A percentile compares a stretch with the other conserved stretches of the same genome.
Conservation (phyloP, 2,329 filamentous ascomycete genomes). For the Magnaporthiopsis rhizophila region DNA sequence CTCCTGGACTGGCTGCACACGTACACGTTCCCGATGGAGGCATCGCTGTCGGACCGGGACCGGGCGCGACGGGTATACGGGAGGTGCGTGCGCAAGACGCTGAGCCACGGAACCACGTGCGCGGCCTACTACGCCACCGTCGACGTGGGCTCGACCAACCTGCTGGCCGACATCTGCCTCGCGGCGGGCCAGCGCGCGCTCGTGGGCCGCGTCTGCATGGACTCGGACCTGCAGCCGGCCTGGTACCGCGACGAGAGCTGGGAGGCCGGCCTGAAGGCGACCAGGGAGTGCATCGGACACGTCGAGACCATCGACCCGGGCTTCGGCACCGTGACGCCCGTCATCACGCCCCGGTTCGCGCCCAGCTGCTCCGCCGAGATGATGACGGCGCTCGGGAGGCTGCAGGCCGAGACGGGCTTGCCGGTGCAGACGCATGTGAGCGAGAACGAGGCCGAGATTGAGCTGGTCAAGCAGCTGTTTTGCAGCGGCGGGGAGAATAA, state of each 20-base stretch:
- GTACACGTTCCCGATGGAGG: conserved; percentile 92
- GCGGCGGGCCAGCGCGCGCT: conserved; percentile 77
- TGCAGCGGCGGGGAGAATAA: conserved; percentile 28
- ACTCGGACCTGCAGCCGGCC: conserved; percentile 57
- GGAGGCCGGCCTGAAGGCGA: conserved; percentile 46
- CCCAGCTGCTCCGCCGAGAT: conserved; percentile 51
- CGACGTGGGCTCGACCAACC: conserved; percentile 80
- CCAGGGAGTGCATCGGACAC: conserved; percentile 54
- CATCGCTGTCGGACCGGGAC: conserved; percentile 55
- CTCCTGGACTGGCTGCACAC: conserved; percentile 88
- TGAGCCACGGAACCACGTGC: conserved; percentile 86
- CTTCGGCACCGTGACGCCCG: conserved; percentile 60
- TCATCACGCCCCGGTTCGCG: conserved; percentile 69
- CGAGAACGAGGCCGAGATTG: conserved; percentile 70
- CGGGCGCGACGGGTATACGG: conserved; percentile 67
- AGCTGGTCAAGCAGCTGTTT: conserved; percentile 63
- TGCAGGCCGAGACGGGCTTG: conserved; percentile 55
- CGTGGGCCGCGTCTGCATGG: conserved; percentile 94
- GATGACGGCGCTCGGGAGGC: conserved; percentile 54
- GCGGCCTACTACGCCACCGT: conserved; percentile 93
- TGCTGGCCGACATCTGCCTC: conserved; percentile 80
- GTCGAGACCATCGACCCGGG: conserved; percentile 59
- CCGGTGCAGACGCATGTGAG: conserved; percentile 85
- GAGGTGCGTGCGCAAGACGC: conserved; percentile 68
- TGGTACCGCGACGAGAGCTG: conserved; percentile 72